Evolutionary conservation across 345 rosid species (phyloP).

Genomic region (Acer yangbiense): DNA sequence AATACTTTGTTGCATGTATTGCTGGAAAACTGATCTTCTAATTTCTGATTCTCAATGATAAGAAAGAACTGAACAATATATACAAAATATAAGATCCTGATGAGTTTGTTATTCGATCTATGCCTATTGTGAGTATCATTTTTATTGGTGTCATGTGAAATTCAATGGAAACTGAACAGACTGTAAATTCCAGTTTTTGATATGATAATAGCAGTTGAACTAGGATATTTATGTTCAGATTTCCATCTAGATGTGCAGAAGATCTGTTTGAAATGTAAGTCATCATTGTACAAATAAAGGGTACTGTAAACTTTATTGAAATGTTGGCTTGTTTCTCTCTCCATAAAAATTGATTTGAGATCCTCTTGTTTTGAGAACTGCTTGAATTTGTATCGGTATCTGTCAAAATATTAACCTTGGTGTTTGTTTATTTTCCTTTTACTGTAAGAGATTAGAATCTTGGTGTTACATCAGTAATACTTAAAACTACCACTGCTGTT

Average conservation of each 20-base stretch:
- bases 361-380: not conserved
- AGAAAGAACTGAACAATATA: not conserved
- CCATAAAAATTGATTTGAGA: conserved; percentile 5
- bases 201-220: not conserved
- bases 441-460: not conserved
- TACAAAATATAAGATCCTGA: not conserved
- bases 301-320: not conserved
- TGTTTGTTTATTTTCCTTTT: not conserved
- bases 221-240: not conserved
- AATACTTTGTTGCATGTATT: not conserved
- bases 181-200: not conserved
- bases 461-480: not conserved
- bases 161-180: not conserved
- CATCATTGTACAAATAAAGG: not conserved
- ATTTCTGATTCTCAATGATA: not conserved
- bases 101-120: not conserved
- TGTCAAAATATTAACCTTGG: not conserved
- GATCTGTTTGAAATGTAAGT: not conserved
- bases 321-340: not conserved
- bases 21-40: not conserved
- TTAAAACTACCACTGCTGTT: not conserved
- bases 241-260: not conserved
- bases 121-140: not conserved
- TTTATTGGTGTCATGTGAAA: not conserved
- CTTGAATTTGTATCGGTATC: not conserved